Evolutionary conservation across 1,139 yeast genomes (phyloP).

Genomic region (Candida glucosophila): DNA sequence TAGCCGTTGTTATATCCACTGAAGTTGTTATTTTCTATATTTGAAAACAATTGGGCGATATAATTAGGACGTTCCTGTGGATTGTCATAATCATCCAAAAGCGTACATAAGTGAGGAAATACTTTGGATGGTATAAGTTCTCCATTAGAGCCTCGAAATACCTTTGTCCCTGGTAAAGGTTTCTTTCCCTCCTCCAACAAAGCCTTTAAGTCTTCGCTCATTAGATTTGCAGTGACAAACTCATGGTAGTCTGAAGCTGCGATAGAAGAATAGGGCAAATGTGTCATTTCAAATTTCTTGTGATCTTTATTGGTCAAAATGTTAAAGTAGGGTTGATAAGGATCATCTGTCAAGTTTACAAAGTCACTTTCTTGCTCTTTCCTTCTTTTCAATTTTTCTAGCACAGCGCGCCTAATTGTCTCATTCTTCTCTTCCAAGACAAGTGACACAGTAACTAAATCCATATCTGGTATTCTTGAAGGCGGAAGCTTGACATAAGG

Average conservation of each 20-base stretch:
- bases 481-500: conserved; percentile 85
- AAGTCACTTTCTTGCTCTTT: conserved; percentile 63
- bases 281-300: conserved; percentile 42
- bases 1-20: conserved; percentile 39
- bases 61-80: conserved; percentile 22
- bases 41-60: conserved; percentile 34
- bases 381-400: conserved; percentile 71
- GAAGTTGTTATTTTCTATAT: conserved; percentile 37
- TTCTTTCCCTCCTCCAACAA: conserved; percentile 30
- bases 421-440: conserved; percentile 70
- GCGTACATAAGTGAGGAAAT: conserved; percentile 33
- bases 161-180: conserved; percentile 35
- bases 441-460: conserved; percentile 72
- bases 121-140: conserved; percentile 36
- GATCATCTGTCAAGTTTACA: conserved; percentile 83
- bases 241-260: conserved; percentile 66
- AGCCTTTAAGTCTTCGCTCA: conserved; percentile 33
- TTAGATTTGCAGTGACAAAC: conserved; percentile 51
- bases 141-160: conserved; percentile 39
- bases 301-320: conserved; percentile 47
- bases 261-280: conserved; percentile 75
- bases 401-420: conserved; percentile 72
- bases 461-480: conserved; percentile 89
- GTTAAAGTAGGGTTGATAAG: conserved; percentile 80
- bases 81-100: conserved; percentile 22